Evolutionary conservation across 768 basidiomycete genomes (phyloP), one percentile per base, ranked within the genome.

Genomic region (Mycena galopus): DNA sequence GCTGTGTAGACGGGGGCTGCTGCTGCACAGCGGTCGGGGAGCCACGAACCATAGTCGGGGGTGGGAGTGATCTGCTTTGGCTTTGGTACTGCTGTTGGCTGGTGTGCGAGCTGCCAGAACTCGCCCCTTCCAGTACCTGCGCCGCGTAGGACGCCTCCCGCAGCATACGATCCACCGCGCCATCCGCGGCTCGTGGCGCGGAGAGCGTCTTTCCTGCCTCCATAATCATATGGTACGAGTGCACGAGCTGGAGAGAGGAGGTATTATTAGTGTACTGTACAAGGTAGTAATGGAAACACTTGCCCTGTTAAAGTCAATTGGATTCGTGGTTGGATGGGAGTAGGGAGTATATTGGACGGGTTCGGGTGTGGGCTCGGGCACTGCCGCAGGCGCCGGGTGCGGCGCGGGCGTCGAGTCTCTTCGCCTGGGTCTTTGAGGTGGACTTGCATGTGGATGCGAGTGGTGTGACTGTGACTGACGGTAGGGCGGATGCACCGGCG

Each of bases 141-240:
- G 74, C 74, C 25, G 67, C 74, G 37, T 75, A 63, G 47, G 66
- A 75, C 42, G 74, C 74, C 33, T 67, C 68, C 39, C 72, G 67
- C 58, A 75, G 59, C 74, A 75, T 75, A 23, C 70, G 71, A 37
- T 75, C 67, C 57, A 75, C 37, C 1, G 71, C 42, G 25, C 60
- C 61, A 25, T 58, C 47, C 0, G 59, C 16, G 3, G 42, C 29
- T 9, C 71, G 71, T 23, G 71, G 66, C 35, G 39, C 51, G 19
- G 55, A 11, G 11, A 65, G 39, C 47, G 74, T 58, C 67, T 69
- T 73, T 2, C 67, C 72, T n/a, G 62, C 62, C 29, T 75, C 71
- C 25, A 75, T 32, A 53, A 75, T 75, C 59, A 58, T 63, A n/a
- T 55, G 64, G 21, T 75, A 75, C 59, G 74, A 72, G 67, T 33